Evolutionary conservation across 352 stramenopile species (phyloP), one percentile per base, ranked within the genome.

Genomic region (Phytopythium sindhum): DNA sequence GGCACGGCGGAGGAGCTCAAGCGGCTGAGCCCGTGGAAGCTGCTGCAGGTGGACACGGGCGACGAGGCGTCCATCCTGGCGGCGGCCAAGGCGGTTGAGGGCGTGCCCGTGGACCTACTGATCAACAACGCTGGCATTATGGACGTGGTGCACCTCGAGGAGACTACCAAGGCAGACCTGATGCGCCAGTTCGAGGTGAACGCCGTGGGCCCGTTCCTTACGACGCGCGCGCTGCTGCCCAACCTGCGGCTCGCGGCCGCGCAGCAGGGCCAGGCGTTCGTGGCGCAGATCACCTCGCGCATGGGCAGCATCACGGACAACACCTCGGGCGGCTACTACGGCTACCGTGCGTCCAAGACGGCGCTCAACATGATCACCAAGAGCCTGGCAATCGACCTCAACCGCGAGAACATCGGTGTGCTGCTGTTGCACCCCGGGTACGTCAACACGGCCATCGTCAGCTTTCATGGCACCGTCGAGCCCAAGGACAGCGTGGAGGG

Each of bases 321-420:
- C 44, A 62, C 53, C 19, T 84, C 70, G 2, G 87, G 87, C 24
- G 80, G 84, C 4, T 68, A 66, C 42, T 93, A 95, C 63, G 82
- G 73, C 48, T 95, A 96, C 70, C 82, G 86, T 37, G 72, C 88
- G 64, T 94, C 83, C 53, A 94, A 95, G 70, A 69, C 78, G 24
- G 85, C 88, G 52, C 74, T 94, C 42, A 94, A 96, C 73, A 93
- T 90, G 70, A 64, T 90, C 45, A 80, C 65, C 31, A 82, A 86
- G 66, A 83, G 72, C 58, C 59, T 93, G 28, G 55, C 74, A 15
- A 23, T 86, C 5, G 84, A 89, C 48, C 62, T 93, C 35, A 65
- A 74, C 47, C 24, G 28, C 4, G 74, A 89, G 33, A 83, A 82
- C 26, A 89, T 93, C 47, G 75, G 73, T 28, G 80, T 71, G 29